Base-by-base conservation (phyloP, 129 eudicot species). In the Centella asiatica region DNA sequence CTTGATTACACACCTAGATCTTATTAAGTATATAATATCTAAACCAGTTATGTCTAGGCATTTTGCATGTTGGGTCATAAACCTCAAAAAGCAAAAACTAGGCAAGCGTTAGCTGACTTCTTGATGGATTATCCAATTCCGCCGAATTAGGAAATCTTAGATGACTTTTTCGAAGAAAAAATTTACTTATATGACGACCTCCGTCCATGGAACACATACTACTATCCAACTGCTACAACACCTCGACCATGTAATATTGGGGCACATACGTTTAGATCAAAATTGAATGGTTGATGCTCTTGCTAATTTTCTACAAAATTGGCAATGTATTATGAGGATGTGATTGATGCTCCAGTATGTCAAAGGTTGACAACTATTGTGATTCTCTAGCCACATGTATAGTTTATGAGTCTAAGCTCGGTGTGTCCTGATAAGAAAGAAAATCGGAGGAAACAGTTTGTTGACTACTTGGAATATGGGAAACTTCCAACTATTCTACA, bases 21-120 rank as follows among this genome's bases (percentile, higher is more conserved):
- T 4, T 13, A 6, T 67, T 22, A 67, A 55, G 40, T 67, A 34
- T 18, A 32, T 53, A 0, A 51, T 67, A 53, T 36, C 72, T 2
- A 54, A 56, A 11, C 40, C 49, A 17, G 64, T 66, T 3, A 48
- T 66, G 15, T 28, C 48, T 0, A 32, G 44, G 4, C n/a, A 61
- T 9, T n/a, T 66, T 1, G 64, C 53, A 12, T 19, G 44, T 24
- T 70, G 75, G 75, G 44, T 23, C 13, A 18, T 57, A 44, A 46
- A 3, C 75, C 68, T 8, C 40, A 70, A 49, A 70, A 70, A 60
- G 74, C 44, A 23, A 23, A 60, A 0, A 70, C 60, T n/a, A 62
- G 68, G 23, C 68, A 70, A 47, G 75, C 60, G 11, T 28, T 70
- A 18, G 68, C 75, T 0, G 67, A 55, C 45, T 67, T 67, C 45